Evolutionary conservation across 495 filamentous ascomycete species (phyloP).

Genomic region (Penicillium paxilli): DNA sequence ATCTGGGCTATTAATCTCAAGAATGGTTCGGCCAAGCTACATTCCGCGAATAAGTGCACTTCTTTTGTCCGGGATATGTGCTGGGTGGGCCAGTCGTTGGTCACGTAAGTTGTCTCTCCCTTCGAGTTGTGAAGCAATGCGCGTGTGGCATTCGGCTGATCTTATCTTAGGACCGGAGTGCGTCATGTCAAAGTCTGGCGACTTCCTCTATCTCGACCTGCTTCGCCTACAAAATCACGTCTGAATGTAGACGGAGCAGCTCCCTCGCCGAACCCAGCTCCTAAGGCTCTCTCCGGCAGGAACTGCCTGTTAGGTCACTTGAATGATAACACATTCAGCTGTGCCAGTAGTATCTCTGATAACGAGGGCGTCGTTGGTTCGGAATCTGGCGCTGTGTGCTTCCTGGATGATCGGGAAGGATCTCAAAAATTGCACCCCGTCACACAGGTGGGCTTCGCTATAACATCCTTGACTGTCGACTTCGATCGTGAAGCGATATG

Average conservation of each 20-base stretch:
- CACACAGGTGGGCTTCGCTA: constrained; percentile 36
- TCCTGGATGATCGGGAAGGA: constrained; percentile 73
- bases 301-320: constrained; percentile 59
- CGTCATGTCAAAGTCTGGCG: constrained; percentile 95
- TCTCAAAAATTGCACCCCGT: constrained; percentile 59
- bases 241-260: constrained; percentile 38
- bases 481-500: constrained; percentile 48
- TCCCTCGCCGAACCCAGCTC: constrained; percentile 43
- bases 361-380: constrained; percentile 49
- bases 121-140: neutral
- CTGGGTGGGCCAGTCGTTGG: constrained; percentile 75
- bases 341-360: constrained; percentile 71
- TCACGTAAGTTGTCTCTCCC: constrained; percentile 61
- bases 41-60: constrained; percentile 94
- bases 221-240: constrained; percentile 50
- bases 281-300: constrained; percentile 58
- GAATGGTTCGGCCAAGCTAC: constrained; percentile 80
- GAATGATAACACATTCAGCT: constrained; percentile 80
- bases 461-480: constrained; percentile 57
- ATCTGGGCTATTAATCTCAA: constrained; percentile 83
- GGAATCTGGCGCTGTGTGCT: constrained; percentile 48
- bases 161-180: constrained; percentile 64
- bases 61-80: constrained; percentile 77
- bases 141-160: constrained; percentile 6
- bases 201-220: constrained; percentile 59